Evolutionary conservation across 2,329 filamentous ascomycete genomes (phyloP).

Genomic region (Ophidiomyces ophidiicola): DNA sequence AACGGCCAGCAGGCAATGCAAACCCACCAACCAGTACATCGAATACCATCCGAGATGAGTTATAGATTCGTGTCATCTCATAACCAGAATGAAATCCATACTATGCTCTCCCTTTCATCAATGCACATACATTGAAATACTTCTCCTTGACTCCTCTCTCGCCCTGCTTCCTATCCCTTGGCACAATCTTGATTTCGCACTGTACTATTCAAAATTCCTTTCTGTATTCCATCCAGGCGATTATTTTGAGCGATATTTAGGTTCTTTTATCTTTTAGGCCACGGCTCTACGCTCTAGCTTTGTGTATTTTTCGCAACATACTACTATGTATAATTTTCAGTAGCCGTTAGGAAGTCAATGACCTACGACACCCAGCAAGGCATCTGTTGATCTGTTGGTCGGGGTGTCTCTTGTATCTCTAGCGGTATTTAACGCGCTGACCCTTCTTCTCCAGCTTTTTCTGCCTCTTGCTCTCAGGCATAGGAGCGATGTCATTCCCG

Average conservation of each 20-base stretch:
- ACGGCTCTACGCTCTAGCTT: no score
- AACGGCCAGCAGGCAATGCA: no score
- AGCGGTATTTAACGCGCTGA: conserved; percentile 34
- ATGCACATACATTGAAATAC: not conserved
- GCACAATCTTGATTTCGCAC: not conserved
- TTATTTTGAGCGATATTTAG: not conserved
- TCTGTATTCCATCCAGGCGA: no score
- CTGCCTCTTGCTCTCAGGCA: conserved; percentile 39
- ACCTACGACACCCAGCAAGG: no score
- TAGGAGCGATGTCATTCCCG: conserved; percentile 26
- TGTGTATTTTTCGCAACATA: no score
- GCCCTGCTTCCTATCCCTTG: not conserved
- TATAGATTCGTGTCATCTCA: not conserved
- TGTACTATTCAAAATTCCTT: not conserved
- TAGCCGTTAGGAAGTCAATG: no score
- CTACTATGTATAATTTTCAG: no score
- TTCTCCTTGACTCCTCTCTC: not conserved
- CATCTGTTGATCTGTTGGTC: no score
- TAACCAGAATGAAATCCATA: not conserved
- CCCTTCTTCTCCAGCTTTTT: conserved; percentile 43
- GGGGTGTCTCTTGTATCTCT: no score
- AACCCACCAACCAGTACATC: not conserved
- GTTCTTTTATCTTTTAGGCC: no score
- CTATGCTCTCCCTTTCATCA: not conserved
- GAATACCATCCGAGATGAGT: not conserved